Percentiles rank a stretch among this genome's conserved stretches.
Evolutionary conservation across 2,329 filamentous ascomycete species (phyloP).

Genomic region (Ophiocordyceps robertsii): DNA sequence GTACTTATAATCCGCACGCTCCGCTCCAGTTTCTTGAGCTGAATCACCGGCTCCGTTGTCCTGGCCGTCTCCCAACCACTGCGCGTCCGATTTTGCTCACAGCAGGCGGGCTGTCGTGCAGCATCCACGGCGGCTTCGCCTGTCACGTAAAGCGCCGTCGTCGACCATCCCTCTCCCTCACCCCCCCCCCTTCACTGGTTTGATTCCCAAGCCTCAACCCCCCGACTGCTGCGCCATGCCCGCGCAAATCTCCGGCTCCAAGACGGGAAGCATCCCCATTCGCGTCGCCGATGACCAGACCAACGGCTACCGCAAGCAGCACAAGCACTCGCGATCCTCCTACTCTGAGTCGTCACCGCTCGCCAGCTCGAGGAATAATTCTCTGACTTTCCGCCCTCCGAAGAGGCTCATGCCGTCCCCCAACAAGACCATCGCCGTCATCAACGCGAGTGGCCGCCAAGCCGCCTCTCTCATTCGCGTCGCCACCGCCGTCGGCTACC

Average conservation of each 20-base stretch:
- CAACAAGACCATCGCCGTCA: conserved; percentile 77
- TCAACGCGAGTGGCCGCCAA: conserved; percentile 93
- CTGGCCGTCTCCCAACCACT: neutral
- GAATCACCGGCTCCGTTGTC: conserved; percentile 1
- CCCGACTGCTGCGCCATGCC: conserved; percentile 17
- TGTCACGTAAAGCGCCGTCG: conserved; percentile 6
- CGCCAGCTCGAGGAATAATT: conserved; percentile 41
- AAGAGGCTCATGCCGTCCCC: conserved; percentile 46
- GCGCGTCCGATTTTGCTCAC: neutral
- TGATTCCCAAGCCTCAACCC: neutral
- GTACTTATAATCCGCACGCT: conserved; percentile 15
- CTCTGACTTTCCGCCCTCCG: conserved; percentile 44
- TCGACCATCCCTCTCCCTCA: too few relatives aligned
- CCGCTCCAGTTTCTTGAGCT: conserved; percentile 5
- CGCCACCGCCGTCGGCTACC: conserved; percentile 84
- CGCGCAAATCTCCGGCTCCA: conserved; percentile 24
- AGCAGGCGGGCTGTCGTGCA: conserved; percentile 9
- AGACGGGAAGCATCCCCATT: conserved; percentile 23
- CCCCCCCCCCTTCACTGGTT: neutral
- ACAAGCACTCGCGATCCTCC: conserved; percentile 49
- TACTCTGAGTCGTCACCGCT: conserved; percentile 48
- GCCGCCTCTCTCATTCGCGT: conserved; percentile 90
- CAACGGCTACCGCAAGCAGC: conserved; percentile 26
- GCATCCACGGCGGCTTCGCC: conserved; percentile 12
- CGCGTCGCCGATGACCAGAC: conserved; percentile 21